These are phyloP conservation scores for Phytophthora quininea DNA, from an alignment of 352 stramenopile genomes.

Conservation along the genomic window DNA sequence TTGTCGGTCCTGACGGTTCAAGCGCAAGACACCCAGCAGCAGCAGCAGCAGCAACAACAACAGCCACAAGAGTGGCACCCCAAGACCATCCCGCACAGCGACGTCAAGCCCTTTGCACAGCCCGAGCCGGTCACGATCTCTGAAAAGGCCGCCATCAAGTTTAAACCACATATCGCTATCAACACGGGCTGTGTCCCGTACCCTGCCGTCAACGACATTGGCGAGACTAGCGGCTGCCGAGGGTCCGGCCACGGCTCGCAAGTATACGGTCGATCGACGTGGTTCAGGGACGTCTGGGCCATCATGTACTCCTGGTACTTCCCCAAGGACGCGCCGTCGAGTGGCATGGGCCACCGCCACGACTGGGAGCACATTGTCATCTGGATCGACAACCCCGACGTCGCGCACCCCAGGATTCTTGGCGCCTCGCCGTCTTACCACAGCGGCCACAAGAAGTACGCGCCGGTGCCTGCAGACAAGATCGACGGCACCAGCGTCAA, in stretches of 20 bases:
- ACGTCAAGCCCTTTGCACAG: constrained; percentile 11
- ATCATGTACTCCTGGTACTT: constrained; percentile 56
- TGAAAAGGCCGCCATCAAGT: constrained; percentile 11
- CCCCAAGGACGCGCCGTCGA: constrained; percentile 44
- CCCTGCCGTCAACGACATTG: constrained; percentile 17
- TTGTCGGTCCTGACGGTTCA: not conserved
- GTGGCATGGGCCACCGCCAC: constrained; percentile 42
- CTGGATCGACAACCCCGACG: constrained; percentile 42
- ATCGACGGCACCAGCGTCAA: constrained; percentile 29
- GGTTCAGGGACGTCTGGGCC: constrained; percentile 26
- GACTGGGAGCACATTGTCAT: constrained; percentile 50
- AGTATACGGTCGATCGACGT: constrained; percentile 34
- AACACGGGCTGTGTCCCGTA: constrained; percentile 15
- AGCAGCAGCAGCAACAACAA: not conserved
- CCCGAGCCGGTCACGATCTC: constrained; percentile 14
- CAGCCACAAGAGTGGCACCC: constrained; percentile 3
- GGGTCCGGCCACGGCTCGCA: constrained; percentile 33
- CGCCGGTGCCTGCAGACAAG: constrained; percentile 9
- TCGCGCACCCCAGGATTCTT: constrained; percentile 23
- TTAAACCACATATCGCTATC: constrained; percentile 15
- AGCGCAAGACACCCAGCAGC: constrained; percentile 9
- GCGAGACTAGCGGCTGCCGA: constrained; percentile 23
- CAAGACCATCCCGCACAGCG: constrained; percentile 6
- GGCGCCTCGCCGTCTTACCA: constrained; percentile 28
- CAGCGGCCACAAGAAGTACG: constrained; percentile 32